Evolutionary conservation across 1,284 basidiomycete species (phyloP).

Genomic region (Quambalaria eucalypti): DNA sequence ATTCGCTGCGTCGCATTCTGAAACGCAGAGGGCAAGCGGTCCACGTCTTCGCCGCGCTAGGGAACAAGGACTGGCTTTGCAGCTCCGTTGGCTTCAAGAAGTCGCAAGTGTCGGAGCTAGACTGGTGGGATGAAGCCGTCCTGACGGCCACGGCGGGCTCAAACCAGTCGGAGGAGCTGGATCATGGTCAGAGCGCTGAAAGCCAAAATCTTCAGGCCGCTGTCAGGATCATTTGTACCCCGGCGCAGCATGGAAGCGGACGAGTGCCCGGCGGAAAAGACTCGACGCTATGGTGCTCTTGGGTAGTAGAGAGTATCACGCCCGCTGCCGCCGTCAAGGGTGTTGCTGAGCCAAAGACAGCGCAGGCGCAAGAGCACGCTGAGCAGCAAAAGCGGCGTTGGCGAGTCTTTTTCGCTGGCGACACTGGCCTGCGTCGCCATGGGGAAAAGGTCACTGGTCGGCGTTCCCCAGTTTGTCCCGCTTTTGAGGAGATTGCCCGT

Average conservation of each 20-base stretch:
- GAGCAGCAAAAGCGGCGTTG: constrained; percentile 8
- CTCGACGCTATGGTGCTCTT: constrained; percentile 36
- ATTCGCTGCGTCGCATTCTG: constrained; percentile 29
- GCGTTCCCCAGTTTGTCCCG: constrained; percentile 25
- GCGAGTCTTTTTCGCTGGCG: constrained; percentile 37
- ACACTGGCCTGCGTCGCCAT: constrained; percentile 38
- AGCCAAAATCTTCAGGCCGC: background rate
- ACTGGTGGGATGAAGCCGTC: constrained; percentile 42
- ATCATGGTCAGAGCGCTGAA: too few species aligned
- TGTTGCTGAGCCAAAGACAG: background rate
- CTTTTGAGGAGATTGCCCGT: constrained; percentile 28
- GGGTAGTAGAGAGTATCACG: constrained; percentile 27
- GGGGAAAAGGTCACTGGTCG: constrained; percentile 8
- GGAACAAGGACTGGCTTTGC: constrained; percentile 37
- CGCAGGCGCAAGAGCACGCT: background rate
- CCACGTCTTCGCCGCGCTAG: constrained; percentile 36
- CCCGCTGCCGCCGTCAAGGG: background rate
- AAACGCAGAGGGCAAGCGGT: constrained; percentile 8
- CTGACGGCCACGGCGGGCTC: background rate
- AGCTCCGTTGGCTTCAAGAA: constrained; percentile 6
- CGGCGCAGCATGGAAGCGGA: constrained; percentile 42
- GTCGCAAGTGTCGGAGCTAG: constrained; percentile 30
- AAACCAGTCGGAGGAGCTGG: background rate
- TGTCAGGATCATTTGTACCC: constrained; percentile 29
- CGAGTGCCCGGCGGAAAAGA: constrained; percentile 26